These are phyloP conservation scores for Sabuloglossum arenarium DNA, from an alignment of 495 filamentous ascomycete species.

Conservation along the genomic window DNA sequence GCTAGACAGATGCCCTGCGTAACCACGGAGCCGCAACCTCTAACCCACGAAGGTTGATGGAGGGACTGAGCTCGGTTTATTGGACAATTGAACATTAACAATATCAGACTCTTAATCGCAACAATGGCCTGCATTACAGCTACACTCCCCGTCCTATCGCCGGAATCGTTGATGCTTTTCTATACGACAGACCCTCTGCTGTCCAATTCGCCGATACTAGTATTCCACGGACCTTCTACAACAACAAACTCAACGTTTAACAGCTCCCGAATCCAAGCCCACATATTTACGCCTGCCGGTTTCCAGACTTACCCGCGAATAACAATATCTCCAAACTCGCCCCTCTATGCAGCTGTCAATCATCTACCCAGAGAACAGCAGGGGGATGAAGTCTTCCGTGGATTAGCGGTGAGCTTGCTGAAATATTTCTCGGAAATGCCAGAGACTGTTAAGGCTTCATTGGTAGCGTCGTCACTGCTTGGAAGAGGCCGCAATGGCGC, in stretches of 20 bases:
- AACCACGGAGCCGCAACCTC: not conserved
- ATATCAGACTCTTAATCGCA: conserved; percentile 1
- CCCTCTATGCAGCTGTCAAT: conserved; percentile 80
- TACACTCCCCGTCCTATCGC: conserved; percentile 39
- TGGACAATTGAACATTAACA: not conserved
- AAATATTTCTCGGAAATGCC: conserved; percentile 87
- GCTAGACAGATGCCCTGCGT: not conserved
- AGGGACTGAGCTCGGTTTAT: not conserved
- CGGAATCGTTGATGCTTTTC: conserved; percentile 61
- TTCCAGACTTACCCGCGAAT: conserved; percentile 75
- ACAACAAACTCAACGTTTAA: conserved; percentile 68
- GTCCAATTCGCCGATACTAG: conserved; percentile 47
- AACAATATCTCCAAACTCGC: conserved; percentile 79
- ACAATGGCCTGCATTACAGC: conserved; percentile 47
- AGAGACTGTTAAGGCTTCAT: conserved; percentile 42
- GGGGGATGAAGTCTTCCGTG: conserved; percentile 76
- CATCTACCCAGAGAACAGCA: conserved; percentile 85
- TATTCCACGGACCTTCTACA: conserved; percentile 71
- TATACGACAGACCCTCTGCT: conserved; percentile 59
- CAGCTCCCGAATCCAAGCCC: conserved; percentile 79
- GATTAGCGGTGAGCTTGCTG: conserved; percentile 70
- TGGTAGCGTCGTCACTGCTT: conserved; percentile 19
- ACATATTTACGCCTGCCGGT: conserved; percentile 75
- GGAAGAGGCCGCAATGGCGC: conserved; percentile 26
- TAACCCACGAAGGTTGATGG: not conserved